Evolutionary conservation across 805 yeast species (phyloP), one percentile per base, ranked within the genome.

Genomic region (Lachancea waltii): DNA sequence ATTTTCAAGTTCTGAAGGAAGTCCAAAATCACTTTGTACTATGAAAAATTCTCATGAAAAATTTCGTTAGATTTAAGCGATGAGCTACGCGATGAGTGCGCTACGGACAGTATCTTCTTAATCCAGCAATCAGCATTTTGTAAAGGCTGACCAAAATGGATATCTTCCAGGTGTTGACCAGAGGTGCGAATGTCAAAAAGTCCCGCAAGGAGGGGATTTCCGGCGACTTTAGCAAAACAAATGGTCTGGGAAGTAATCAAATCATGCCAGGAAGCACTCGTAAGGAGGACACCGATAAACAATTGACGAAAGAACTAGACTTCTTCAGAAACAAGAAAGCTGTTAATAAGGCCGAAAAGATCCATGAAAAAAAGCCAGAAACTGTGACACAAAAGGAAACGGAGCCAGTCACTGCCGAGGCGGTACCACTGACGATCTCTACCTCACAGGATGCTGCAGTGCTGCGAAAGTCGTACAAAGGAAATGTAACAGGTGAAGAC

Each of bases 401-500:
- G 45, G 43, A 11, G 64, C 55, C 3, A 60, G 48, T 2, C 13
- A 3, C 35, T 11, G 62, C 56, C 3, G 65, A 63, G 3, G 56
- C 50, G 2, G 55, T 58, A 1, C 69, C 72, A 2, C 66, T 67
- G 19, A 68, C 63, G 36, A 75, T 84, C 30, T 50, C 69, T 1
- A 70, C 64, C 16, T 69, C 63, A 11, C 73, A 72, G 34, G 84
- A 85, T 30, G 95, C 95, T 0, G 53, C 50, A 2, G 62, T 56
- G 14, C 66, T 81, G 39, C 73, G 97, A 47, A 75, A 75, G 49
- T 55, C 71, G 1, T 69, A 79, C 49, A 72, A 70, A 41, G 75
- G 80, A 31, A 87, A 86, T 43, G 79, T 89, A 21, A 68, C 82
- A 0, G 97, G 97, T 28, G 73, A 73, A 30, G 97, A 90, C 60